Evolutionary conservation across 163 green algal species (phyloP).

Genomic region (Smithsoniella earleae): DNA sequence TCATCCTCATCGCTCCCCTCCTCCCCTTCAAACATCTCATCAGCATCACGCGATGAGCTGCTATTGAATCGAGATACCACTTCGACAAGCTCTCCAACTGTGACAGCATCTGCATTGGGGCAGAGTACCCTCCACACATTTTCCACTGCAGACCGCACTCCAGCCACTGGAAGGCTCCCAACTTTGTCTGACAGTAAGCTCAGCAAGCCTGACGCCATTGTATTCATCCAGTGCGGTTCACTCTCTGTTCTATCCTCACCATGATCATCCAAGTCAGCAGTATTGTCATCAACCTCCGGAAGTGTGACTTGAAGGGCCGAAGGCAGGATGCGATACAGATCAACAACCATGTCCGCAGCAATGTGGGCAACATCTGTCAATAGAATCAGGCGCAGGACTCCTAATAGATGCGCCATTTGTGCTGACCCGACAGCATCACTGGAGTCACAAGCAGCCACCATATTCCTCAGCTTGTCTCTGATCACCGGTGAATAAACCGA

Average conservation of each 20-base stretch:
- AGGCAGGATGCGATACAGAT: neutral
- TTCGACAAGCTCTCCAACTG: neutral
- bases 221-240: neutral
- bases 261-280: neutral
- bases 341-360: neutral
- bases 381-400: conserved; percentile 2
- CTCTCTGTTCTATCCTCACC: neutral
- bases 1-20: neutral
- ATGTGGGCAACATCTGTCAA: neutral
- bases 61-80: neutral
- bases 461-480: neutral
- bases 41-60: neutral
- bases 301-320: neutral
- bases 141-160: neutral
- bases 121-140: neutral
- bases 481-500: neutral
- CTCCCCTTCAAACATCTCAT: conserved; percentile 15
- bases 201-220: conserved; percentile 2
- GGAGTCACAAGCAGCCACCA: conserved; percentile 2
- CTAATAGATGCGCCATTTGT: neutral
- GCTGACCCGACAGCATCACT: neutral
- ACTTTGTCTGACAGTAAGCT: conserved; percentile 21
- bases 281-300: neutral
- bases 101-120: neutral
- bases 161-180: conserved; percentile 10